Evolutionary conservation across 176 grass and related monocot genomes (phyloP).

Genomic region (Ensete ventricosum): DNA sequence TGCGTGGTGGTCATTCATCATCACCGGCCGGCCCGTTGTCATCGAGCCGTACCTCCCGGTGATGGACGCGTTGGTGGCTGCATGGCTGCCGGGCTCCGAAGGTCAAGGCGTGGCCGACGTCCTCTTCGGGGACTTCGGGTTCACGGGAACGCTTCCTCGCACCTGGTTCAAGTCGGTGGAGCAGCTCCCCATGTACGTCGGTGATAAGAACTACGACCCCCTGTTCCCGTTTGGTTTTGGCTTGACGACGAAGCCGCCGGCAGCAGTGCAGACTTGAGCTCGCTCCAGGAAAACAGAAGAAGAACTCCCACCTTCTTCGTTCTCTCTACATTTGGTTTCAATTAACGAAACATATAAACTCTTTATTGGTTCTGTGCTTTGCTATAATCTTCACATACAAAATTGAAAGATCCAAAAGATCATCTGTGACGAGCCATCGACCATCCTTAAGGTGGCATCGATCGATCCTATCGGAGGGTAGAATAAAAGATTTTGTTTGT

Average conservation of each 20-base stretch:
- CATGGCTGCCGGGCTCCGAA: slow-evolving; percentile 39
- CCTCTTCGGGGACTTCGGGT: slow-evolving; percentile 32
- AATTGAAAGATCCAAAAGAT: too few species aligned
- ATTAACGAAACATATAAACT: too few species aligned
- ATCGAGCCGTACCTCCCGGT: slow-evolving; percentile 18
- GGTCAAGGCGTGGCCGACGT: slow-evolving; percentile 28
- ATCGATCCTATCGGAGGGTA: too few species aligned
- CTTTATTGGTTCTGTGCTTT: too few species aligned
- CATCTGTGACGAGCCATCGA: too few species aligned
- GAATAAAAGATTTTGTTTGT: too few species aligned
- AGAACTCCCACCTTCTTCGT: too few species aligned
- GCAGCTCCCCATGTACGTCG: slow-evolving; percentile 26
- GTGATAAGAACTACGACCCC: slow-evolving; percentile 23
- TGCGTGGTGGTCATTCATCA: slow-evolving; percentile 15
- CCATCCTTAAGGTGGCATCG: too few species aligned
- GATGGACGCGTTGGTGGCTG: slow-evolving; percentile 31
- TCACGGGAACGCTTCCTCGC: slow-evolving; percentile 22
- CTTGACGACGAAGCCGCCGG: slow-evolving; percentile 6
- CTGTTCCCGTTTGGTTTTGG: slow-evolving; percentile 33
- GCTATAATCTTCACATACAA: too few species aligned
- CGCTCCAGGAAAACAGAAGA: too few species aligned
- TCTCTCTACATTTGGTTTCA: too few species aligned
- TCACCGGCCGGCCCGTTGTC: slow-evolving; percentile 34
- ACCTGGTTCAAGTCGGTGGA: slow-evolving; percentile 35
- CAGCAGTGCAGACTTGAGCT: too few species aligned